Evolutionary conservation across 2,329 filamentous ascomycete species (phyloP).

Genomic region (Neofusicoccum ribis): DNA sequence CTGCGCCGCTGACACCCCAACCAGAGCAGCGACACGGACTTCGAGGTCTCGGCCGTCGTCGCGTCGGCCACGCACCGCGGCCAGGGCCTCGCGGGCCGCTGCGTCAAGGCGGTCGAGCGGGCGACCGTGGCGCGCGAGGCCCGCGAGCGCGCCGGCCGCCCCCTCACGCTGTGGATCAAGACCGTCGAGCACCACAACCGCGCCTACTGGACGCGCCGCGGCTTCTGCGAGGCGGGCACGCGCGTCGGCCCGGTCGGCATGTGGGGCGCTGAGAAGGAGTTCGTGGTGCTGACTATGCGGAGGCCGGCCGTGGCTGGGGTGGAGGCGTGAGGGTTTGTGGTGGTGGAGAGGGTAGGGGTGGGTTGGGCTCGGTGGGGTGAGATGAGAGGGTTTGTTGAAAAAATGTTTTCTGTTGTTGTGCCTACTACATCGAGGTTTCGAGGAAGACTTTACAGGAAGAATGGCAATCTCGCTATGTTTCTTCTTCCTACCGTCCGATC

Average conservation of each 20-base stretch:
- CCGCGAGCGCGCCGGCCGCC: no score
- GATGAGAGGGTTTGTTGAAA: no score
- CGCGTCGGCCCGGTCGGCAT: background rate
- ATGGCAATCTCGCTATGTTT: no score
- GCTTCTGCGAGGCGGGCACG: background rate
- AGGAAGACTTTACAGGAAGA: no score
- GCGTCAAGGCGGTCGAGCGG: background rate
- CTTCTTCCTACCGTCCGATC: no score
- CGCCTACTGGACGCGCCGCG: background rate
- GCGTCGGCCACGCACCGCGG: background rate
- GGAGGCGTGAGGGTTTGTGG: no score
- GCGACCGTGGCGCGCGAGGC: background rate
- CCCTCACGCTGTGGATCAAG: background rate
- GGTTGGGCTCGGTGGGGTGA: no score
- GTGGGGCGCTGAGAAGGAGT: background rate
- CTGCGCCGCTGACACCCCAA: no score
- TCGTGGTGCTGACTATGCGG: background rate
- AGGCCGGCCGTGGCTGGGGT: background rate
- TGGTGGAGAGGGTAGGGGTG: no score
- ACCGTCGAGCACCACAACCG: background rate
- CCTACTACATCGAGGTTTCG: no score
- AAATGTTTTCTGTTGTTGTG: no score
- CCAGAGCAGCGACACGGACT: background rate
- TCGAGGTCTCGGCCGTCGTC: background rate
- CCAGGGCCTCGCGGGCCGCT: background rate